Evolutionary conservation across 2,329 filamentous ascomycete genomes (phyloP).

Genomic region (Helminthosporium solani): DNA sequence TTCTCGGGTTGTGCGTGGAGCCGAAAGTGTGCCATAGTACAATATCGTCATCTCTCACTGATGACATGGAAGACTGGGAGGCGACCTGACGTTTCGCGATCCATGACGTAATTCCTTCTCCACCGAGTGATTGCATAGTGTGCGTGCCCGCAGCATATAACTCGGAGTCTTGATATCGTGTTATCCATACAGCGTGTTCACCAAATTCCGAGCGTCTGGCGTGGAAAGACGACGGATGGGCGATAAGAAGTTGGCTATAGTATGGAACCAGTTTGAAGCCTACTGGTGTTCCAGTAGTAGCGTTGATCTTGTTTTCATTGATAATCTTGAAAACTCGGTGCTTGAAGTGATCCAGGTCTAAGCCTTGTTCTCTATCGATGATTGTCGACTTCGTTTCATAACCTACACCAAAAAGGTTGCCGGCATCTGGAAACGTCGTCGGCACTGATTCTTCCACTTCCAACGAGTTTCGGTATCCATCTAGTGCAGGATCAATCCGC

Average conservation of each 20-base stretch:
- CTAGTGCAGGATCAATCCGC: conserved; percentile 48
- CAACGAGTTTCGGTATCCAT: conserved; percentile 41
- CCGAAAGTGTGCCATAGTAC: conserved; percentile 35
- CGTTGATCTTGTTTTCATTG: conserved; percentile 50
- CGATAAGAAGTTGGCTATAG: conserved; percentile 27
- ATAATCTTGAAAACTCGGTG: conserved; percentile 48
- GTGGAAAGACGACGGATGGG: conserved; percentile 23
- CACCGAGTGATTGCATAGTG: conserved; percentile 31
- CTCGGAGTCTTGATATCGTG: conserved; percentile 26
- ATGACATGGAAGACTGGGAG: neutral
- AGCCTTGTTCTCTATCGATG: conserved; percentile 17
- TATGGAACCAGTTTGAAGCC: conserved; percentile 53
- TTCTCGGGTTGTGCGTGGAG: conserved; percentile 29
- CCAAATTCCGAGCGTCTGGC: conserved; percentile 25
- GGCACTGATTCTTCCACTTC: conserved; percentile 27
- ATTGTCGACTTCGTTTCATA: conserved; percentile 15
- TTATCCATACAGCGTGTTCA: conserved; percentile 29
- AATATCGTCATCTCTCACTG: conserved; percentile 23
- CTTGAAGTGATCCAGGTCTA: conserved; percentile 32
- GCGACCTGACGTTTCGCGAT: conserved; percentile 12
- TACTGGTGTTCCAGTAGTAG: conserved; percentile 51
- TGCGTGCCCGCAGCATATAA: conserved; percentile 24
- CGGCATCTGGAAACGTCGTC: conserved; percentile 14
- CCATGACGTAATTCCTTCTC: conserved; percentile 23
- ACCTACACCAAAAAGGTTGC: conserved; percentile 24